Percentiles rank a stretch among this genome's conserved stretches.
Conservation (phyloP, 108 stramenopile genomes). For the Epithemia pelagica region DNA sequence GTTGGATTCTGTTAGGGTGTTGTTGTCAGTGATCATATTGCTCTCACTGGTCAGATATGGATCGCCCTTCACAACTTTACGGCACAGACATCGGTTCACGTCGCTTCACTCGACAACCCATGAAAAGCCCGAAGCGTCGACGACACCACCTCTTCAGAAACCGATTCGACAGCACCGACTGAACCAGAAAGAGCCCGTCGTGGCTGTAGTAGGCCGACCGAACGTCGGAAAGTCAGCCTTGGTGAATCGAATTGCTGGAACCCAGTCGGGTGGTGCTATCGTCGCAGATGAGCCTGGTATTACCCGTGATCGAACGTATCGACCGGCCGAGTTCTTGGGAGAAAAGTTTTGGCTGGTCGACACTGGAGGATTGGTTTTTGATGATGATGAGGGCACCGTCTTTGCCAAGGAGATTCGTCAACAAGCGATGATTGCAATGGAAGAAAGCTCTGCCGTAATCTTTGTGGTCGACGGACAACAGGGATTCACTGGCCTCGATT, state of each 20-base stretch:
- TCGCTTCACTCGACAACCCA: too few relatives aligned
- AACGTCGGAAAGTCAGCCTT: constrained; percentile 98
- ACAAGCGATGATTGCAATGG: constrained; percentile 92
- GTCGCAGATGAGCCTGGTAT: constrained; percentile 93
- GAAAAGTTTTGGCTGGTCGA: constrained; percentile 90
- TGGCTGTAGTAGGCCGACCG: constrained; percentile 94
- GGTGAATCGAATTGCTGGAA: constrained; percentile 87
- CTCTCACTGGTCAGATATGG: too few relatives aligned
- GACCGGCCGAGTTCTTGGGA: constrained; percentile 82
- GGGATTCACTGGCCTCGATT: constrained; percentile 81
- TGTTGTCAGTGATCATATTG: too few relatives aligned
- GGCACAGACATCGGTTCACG: too few relatives aligned
- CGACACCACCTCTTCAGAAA: constrained; percentile 5
- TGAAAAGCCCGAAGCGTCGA: too few relatives aligned
- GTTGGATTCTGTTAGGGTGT: too few relatives aligned
- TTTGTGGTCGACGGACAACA: constrained; percentile 90
- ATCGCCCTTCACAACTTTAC: too few relatives aligned
- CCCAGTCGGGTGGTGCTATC: constrained; percentile 86
- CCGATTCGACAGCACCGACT: constrained; percentile 46
- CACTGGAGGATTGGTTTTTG: constrained; percentile 95
- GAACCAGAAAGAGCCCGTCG: constrained; percentile 68
- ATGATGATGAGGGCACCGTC: constrained; percentile 75
- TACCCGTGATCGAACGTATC: constrained; percentile 93
- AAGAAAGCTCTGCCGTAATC: constrained; percentile 83
- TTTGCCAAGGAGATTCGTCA: constrained; percentile 91